These are phyloP conservation scores for Penicillium glabrum DNA, from an alignment of 2,329 filamentous ascomycete genomes.

Conservation along the genomic window DNA sequence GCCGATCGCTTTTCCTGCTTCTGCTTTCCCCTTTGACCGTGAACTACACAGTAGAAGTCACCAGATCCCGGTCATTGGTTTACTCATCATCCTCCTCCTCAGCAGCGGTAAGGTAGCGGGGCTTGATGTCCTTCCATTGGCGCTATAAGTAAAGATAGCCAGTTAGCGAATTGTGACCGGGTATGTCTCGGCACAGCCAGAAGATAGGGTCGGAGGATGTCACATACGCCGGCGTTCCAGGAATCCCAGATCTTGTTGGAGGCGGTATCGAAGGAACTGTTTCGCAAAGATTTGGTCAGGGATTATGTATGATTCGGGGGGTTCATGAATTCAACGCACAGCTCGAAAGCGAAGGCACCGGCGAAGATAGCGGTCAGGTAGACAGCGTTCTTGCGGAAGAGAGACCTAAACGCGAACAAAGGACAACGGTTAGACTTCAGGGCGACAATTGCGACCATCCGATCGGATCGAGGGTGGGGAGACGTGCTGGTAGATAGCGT, in stretches of 20 bases:
- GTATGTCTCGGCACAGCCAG: background rate
- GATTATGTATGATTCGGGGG: conserved; percentile 2
- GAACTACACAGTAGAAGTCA: conserved; percentile 11
- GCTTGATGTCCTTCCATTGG: conserved; percentile 99
- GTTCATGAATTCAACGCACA: conserved; percentile 61
- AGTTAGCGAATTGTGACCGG: conserved; percentile 16
- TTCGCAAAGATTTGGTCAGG: conserved; percentile 20
- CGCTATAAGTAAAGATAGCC: conserved; percentile 57
- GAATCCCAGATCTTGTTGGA: conserved; percentile 88
- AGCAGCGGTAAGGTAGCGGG: conserved; percentile 70
- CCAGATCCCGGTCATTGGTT: conserved; percentile 10
- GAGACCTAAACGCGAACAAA: conserved; percentile 56
- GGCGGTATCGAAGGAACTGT: conserved; percentile 76
- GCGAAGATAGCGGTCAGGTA: conserved; percentile 87
- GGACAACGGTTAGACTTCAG: conserved; percentile 16
- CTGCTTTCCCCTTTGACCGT: conserved; percentile 15
- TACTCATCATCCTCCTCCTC: conserved; percentile 61
- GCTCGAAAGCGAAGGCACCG: conserved; percentile 85
- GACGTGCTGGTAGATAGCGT: conserved; percentile 62
- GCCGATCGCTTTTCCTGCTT: conserved; percentile 17
- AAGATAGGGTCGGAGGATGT: conserved; percentile 2
- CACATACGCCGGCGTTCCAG: conserved; percentile 86
- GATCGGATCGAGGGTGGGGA: conserved; percentile 16
- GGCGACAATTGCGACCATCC: conserved; percentile 15
- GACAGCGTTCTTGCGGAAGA: conserved; percentile 83